Conservation (phyloP, 2,329 filamentous ascomycete genomes). For the Hymenoscyphus repandus region DNA sequence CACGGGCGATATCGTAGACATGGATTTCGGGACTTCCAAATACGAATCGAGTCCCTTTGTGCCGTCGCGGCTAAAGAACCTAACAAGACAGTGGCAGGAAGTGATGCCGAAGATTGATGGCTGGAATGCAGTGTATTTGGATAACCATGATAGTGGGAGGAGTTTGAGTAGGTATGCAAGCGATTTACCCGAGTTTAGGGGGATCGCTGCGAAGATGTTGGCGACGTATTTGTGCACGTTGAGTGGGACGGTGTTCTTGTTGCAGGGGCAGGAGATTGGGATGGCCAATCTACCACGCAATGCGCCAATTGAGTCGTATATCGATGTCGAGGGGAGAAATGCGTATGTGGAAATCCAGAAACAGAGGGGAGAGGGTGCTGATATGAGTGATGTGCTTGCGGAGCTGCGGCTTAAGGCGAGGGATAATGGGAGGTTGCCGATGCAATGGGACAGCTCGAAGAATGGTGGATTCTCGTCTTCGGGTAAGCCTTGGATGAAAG, state of each 20-base stretch:
- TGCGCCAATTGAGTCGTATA: constrained; percentile 61
- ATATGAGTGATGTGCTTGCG: constrained; percentile 34
- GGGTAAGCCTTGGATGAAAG: constrained; percentile 62
- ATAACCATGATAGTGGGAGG: not conserved
- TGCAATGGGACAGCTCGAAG: constrained; percentile 57
- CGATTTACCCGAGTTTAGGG: not conserved
- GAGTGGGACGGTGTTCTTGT: constrained; percentile 49
- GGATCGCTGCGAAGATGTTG: constrained; percentile 43
- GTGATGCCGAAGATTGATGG: constrained; percentile 1
- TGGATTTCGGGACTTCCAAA: constrained; percentile 1
- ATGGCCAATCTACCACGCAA: constrained; percentile 49
- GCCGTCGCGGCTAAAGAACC: not conserved
- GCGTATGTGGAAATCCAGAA: constrained; percentile 24
- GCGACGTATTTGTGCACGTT: constrained; percentile 42
- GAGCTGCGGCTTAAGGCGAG: constrained; percentile 51
- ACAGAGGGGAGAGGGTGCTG: constrained; percentile 27
- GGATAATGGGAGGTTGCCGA: constrained; percentile 64
- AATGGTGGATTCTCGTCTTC: constrained; percentile 59
- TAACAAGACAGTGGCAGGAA: not conserved
- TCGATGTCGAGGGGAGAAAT: constrained; percentile 51
- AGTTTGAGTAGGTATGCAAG: not conserved
- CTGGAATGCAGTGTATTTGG: constrained; percentile 4
- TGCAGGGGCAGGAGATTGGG: constrained; percentile 53
- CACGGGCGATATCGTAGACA: constrained; percentile 1
- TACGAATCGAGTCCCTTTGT: not conserved